phyloP scores from a whole-genome alignment of 495 filamentous ascomycete species.

The Penicillium waksmanii region DNA sequence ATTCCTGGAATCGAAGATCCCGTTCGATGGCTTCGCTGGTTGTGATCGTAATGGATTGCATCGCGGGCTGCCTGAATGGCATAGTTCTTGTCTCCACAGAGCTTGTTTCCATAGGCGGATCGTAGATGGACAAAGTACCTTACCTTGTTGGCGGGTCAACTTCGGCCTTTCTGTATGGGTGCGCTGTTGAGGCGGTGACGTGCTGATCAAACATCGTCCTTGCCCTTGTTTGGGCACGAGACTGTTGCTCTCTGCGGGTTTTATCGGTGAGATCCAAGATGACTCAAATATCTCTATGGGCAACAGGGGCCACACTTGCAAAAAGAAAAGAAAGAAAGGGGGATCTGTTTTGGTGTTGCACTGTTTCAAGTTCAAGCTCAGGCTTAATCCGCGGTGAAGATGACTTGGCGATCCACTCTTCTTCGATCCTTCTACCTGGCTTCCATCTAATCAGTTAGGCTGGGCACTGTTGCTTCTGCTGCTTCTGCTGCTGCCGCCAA shows the following conservation, averaged over 20 bases:
- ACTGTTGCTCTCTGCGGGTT: background rate
- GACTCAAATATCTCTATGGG: background rate
- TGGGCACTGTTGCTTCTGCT: background rate
- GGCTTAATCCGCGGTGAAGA: background rate
- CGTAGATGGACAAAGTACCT: background rate
- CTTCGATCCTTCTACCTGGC: background rate
- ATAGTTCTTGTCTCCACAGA: conserved; percentile 1
- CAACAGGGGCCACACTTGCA: background rate
- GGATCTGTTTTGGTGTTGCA: background rate
- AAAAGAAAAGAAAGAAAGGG: background rate
- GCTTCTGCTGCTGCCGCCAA: background rate
- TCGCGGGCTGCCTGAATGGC: background rate
- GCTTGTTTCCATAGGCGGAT: conserved; percentile 4
- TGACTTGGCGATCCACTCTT: conserved; percentile 6
- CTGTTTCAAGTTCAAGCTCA: background rate
- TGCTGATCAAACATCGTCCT: conserved; percentile 3
- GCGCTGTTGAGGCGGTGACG: background rate
- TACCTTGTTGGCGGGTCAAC: background rate
- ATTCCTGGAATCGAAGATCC: no score
- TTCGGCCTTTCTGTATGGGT: background rate
- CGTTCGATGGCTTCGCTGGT: background rate
- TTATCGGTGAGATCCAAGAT: conserved; percentile 5
- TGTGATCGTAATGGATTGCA: background rate
- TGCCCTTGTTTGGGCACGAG: conserved; percentile 1
- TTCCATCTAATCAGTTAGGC: conserved; percentile 1